Conservation (phyloP, 176 grass and related monocot genomes). For the Juncus effusus region DNA sequence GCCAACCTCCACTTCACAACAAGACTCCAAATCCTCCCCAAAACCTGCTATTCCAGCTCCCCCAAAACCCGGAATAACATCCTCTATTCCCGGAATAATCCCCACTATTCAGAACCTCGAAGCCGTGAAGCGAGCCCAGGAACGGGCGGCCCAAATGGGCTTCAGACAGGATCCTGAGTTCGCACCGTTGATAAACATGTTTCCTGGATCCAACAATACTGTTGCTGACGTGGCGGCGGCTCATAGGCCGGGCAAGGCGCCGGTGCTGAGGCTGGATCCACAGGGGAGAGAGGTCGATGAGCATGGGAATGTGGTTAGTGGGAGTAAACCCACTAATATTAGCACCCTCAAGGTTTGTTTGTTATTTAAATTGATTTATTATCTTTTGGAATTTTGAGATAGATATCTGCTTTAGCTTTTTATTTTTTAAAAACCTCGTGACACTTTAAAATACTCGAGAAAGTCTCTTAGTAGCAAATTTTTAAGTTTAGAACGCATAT, state of each 20-base stretch:
- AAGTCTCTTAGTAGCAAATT: too few relatives aligned
- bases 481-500: too few relatives aligned
- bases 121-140: slow-evolving; percentile 86
- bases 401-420: too few relatives aligned
- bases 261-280: slow-evolving; percentile 82
- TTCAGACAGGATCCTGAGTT: slow-evolving; percentile 90
- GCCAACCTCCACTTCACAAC: slow-evolving; percentile 31
- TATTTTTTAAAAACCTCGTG: too few relatives aligned
- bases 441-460: too few relatives aligned
- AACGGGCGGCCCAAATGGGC: slow-evolving; percentile 89
- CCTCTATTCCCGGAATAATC: slow-evolving; percentile 43
- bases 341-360: slow-evolving; percentile 85
- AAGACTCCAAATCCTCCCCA: slow-evolving; percentile 32
- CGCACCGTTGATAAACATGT: slow-evolving; percentile 78
- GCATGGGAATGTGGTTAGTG: slow-evolving; percentile 75
- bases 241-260: slow-evolving; percentile 73
- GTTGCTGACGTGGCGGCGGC: slow-evolving; percentile 58
- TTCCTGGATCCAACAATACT: slow-evolving; percentile 59
- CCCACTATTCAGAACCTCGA: slow-evolving; percentile 73
- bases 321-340: slow-evolving; percentile 61
- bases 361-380: slow-evolving; percentile 3
- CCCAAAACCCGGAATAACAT: slow-evolving; percentile 23
- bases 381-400: slow-evolving; percentile 4
- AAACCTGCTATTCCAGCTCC: slow-evolving; percentile 24
- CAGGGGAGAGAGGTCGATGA: slow-evolving; percentile 96